phyloP scores from a whole-genome alignment of 2,329 filamentous ascomycete genomes.

The Aureobasidium sp. region DNA sequence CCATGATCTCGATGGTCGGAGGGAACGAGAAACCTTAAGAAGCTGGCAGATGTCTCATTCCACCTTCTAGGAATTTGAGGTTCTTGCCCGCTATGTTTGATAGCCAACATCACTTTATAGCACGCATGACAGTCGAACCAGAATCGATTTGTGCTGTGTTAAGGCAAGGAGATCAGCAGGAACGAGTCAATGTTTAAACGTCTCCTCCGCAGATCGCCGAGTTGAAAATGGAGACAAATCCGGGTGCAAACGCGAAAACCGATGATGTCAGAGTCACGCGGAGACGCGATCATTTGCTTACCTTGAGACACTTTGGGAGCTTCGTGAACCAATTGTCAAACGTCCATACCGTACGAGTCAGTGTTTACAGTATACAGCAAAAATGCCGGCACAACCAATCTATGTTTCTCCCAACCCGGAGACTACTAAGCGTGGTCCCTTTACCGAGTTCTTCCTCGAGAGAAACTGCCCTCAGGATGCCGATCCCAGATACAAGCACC shows the following conservation, averaged over 20 bases:
- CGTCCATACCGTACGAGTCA: neutral
- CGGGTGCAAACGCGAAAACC: neutral
- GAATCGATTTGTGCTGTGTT: too few species aligned
- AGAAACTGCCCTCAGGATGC: conserved; percentile 17
- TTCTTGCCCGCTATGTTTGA: neutral
- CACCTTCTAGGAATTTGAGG: neutral
- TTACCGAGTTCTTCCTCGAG: conserved; percentile 18
- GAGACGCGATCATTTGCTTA: neutral
- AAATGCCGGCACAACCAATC: neutral
- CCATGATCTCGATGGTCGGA: neutral
- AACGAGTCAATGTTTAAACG: neutral
- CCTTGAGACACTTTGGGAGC: neutral
- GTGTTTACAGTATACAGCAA: neutral
- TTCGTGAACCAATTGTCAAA: neutral
- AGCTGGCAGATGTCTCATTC: neutral
- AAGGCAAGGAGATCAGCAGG: conserved; percentile 1
- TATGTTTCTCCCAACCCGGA: conserved; percentile 17
- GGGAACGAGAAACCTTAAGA: neutral
- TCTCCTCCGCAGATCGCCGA: neutral
- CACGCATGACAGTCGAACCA: too few species aligned
- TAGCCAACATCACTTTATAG: too few species aligned
- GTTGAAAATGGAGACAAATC: neutral
- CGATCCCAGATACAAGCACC: conserved; percentile 16
- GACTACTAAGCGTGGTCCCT: conserved; percentile 21
- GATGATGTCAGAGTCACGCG: neutral